phyloP scores from a whole-genome alignment of 495 filamentous ascomycete species.

The Penicillium nucicola region DNA sequence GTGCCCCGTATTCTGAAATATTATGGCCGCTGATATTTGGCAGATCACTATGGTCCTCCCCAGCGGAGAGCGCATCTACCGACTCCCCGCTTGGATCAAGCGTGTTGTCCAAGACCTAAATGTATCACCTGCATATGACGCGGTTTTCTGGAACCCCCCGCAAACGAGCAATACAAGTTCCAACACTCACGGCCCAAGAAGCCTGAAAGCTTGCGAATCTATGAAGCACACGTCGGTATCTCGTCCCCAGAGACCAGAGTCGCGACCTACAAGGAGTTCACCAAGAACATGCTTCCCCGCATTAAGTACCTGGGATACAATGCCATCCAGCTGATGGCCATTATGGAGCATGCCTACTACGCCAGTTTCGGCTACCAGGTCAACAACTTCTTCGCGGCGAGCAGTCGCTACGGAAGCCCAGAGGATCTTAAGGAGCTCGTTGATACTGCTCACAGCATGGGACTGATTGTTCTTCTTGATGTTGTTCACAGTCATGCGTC shows the following conservation, averaged over 20 bases:
- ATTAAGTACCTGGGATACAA: conserved; percentile 94
- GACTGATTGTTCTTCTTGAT: conserved; percentile 88
- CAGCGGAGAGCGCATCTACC: conserved; percentile 74
- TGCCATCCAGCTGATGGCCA: conserved; percentile 95
- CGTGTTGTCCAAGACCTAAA: conserved; percentile 89
- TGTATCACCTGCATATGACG: conserved; percentile 88
- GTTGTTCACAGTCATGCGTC: conserved; percentile 97
- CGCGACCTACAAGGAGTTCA: conserved; percentile 96
- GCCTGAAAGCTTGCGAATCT: conserved; percentile 82
- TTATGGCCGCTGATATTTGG: conserved; percentile 14
- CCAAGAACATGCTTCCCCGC: conserved; percentile 81
- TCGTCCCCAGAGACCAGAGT: conserved; percentile 86
- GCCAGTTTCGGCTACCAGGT: conserved; percentile 98
- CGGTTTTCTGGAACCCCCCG: conserved; percentile 95
- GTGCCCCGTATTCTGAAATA: no score
- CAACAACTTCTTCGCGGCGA: conserved; percentile 97
- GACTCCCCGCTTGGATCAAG: conserved; percentile 94
- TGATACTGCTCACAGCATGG: conserved; percentile 89
- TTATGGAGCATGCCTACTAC: conserved; percentile 99
- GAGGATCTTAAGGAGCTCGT: conserved; percentile 96
- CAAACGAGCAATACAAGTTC: conserved; percentile 71
- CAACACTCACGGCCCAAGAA: conserved; percentile 79
- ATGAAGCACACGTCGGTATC: conserved; percentile 97
- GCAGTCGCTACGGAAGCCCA: conserved; percentile 89
- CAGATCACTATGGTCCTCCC: conserved; percentile 85